Evolutionary conservation across 768 basidiomycete species (phyloP), one percentile per base, ranked within the genome.

Genomic region (Mycena olivaceomarginata): DNA sequence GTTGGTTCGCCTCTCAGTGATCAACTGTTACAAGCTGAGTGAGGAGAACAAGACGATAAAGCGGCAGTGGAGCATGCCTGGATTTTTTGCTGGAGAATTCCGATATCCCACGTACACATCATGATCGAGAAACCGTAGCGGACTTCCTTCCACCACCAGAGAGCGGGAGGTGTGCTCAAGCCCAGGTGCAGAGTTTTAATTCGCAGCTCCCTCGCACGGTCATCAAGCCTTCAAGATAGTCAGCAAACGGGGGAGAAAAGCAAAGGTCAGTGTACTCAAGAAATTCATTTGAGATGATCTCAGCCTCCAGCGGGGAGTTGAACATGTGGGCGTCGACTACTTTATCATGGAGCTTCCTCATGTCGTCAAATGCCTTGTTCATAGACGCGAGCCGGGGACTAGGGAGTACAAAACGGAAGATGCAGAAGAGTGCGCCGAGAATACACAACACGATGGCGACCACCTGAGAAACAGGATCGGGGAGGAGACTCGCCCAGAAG

Each of bases 121-220:
- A 70, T 13, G 25, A 70, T 70, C 22, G 56, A 41, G 13, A 8
- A 18, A 43, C 39, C 16, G 60, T 59, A 57, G 7, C 57, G 1
- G 43, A 70, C 12, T 45, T 70, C 68, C 16, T 60, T 70, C 68
- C 68, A 70, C 68, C 56, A 70, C 68, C 56, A 60, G 53, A 70
- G 20, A 11, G 12, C 25, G 10, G 57, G 57, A 3, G n/a, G 53
- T 25, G 4, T 31, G 2, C 16, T 16, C 7, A 57, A 56, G 15
- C 2, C 31, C 31, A 31, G 31, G 31, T 8, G 1, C n/a, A 59
- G 22, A n/a, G 25, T 46, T 45, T 60, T 2, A 18, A 70, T 70
- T 11, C 41, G 57, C 13, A 70, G 18, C 3, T 22, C 12, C 11
- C 43, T 59, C 12, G 57, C 56, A 16, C 16, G 2, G 40, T 59